phyloP scores from a whole-genome alignment of 2,329 filamentous ascomycete species.

The Alternaria sp. region DNA sequence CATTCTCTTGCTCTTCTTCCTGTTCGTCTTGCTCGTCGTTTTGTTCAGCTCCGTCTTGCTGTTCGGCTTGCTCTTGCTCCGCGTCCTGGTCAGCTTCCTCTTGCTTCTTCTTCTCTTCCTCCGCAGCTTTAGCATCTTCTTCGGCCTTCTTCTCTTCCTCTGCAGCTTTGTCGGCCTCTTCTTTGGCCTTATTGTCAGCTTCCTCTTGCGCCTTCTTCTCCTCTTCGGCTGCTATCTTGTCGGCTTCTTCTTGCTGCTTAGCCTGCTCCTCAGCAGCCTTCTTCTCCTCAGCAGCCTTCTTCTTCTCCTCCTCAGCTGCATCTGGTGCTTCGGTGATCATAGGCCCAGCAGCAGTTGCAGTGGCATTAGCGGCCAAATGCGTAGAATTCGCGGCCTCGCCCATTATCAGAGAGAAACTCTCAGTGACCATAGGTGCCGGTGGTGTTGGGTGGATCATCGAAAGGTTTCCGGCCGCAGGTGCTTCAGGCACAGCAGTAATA shows the following conservation, averaged over 20 bases:
- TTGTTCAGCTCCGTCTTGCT: no score
- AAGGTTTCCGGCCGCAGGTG: neutral
- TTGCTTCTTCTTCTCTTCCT: conserved; percentile 8
- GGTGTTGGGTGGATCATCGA: conserved; percentile 9
- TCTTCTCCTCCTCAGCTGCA: conserved; percentile 5
- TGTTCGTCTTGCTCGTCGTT: no score
- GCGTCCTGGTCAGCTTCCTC: conserved; percentile 4
- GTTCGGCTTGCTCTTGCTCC: conserved; percentile 8
- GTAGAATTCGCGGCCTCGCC: conserved; percentile 9
- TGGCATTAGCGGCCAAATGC: neutral
- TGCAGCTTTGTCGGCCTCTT: neutral
- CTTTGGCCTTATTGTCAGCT: neutral
- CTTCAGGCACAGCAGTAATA: neutral
- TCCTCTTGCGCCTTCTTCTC: conserved; percentile 6
- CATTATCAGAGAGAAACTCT: conserved; percentile 22
- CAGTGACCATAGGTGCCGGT: conserved; percentile 18
- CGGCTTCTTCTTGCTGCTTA: neutral
- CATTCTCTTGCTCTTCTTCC: no score
- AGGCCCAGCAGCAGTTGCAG: neutral
- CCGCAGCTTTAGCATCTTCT: conserved; percentile 2
- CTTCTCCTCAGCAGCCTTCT: conserved; percentile 4
- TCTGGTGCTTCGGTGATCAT: neutral
- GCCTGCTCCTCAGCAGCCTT: conserved; percentile 4
- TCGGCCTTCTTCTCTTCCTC: neutral
- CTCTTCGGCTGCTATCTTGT: conserved; percentile 4